Percentiles rank a stretch among this genome's conserved stretches.
Conservation (phyloP, 1,284 basidiomycete genomes). For the Cryptococcus sp. region DNA sequence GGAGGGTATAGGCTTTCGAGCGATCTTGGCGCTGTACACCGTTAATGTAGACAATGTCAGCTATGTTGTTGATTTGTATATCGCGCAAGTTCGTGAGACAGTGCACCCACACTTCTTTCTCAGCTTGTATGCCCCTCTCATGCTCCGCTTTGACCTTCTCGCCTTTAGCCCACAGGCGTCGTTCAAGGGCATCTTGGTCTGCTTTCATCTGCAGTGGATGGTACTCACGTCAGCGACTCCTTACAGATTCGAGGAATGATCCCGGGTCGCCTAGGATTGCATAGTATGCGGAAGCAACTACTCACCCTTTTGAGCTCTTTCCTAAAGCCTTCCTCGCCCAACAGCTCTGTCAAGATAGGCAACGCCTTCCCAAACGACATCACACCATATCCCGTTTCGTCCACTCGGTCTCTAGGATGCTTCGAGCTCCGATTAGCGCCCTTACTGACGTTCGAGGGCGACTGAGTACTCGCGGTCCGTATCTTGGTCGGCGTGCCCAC, state of each 20-base stretch:
- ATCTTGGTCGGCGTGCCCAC: not conserved
- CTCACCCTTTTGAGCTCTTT: constrained; percentile 42
- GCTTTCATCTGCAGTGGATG: constrained; percentile 41
- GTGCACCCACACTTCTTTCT: constrained; percentile 39
- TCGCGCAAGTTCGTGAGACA: not conserved
- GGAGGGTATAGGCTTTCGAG: constrained; percentile 32
- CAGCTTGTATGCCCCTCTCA: constrained; percentile 28
- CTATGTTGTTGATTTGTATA: not conserved
- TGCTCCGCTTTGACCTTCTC: constrained; percentile 48
- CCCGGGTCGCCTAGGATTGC: too few species aligned
- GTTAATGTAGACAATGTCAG: not conserved
- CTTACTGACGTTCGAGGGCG: not conserved
- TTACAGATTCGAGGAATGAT: too few species aligned
- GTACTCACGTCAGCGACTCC: constrained; percentile 4
- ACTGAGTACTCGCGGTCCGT: not conserved
- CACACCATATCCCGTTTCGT: constrained; percentile 18
- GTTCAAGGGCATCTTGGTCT: constrained; percentile 46
- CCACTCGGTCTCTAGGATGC: constrained; percentile 12
- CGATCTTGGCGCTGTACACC: constrained; percentile 34
- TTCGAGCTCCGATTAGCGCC: not conserved
- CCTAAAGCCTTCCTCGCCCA: constrained; percentile 41
- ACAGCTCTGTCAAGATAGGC: constrained; percentile 37
- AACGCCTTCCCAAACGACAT: constrained; percentile 39
- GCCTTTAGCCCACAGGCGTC: constrained; percentile 45
- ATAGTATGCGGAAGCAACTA: not conserved